phyloP scores from a whole-genome alignment of 2,329 filamentous ascomycete species.

The Massarina eburnea region DNA sequence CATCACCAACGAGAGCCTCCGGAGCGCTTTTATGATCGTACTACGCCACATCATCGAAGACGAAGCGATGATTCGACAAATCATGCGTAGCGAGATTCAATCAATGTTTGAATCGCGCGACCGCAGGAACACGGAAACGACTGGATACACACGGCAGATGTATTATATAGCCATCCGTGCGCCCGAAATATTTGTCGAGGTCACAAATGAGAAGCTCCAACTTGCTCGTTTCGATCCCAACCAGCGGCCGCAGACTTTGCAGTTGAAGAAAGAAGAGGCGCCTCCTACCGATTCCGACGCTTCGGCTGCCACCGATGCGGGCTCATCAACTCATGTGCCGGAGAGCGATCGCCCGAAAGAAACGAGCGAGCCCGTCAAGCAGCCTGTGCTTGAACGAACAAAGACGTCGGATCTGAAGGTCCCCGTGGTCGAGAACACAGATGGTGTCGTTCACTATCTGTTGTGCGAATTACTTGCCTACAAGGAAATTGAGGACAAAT shows the following conservation, averaged over 20 bases:
- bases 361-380: slow-evolving; percentile 32
- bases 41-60: slow-evolving; percentile 94
- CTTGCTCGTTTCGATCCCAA: slow-evolving; percentile 64
- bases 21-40: slow-evolving; percentile 77
- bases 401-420: slow-evolving; percentile 74
- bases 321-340: slow-evolving; percentile 28
- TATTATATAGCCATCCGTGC: slow-evolving; percentile 78
- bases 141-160: slow-evolving; percentile 73
- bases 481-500: slow-evolving; percentile 87
- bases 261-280: slow-evolving; percentile 54
- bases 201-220: slow-evolving; percentile 82
- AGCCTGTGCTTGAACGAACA: slow-evolving; percentile 61
- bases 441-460: slow-evolving; percentile 93
- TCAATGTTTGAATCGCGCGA: slow-evolving; percentile 66
- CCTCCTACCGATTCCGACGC: slow-evolving; percentile 18
- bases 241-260: slow-evolving; percentile 55
- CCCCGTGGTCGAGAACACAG: slow-evolving; percentile 85
- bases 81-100: slow-evolving; percentile 88
- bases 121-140: slow-evolving; percentile 63
- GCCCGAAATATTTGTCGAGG: slow-evolving; percentile 82
- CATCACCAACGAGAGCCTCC: slow-evolving; percentile 73
- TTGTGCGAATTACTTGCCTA: slow-evolving; percentile 91
- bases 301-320: slow-evolving; percentile 5
- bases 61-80: slow-evolving; percentile 83
- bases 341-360: slow-evolving; percentile 40